Base-by-base conservation (phyloP, 495 filamentous ascomycete species). In the Pseudevernia furfuracea region DNA sequence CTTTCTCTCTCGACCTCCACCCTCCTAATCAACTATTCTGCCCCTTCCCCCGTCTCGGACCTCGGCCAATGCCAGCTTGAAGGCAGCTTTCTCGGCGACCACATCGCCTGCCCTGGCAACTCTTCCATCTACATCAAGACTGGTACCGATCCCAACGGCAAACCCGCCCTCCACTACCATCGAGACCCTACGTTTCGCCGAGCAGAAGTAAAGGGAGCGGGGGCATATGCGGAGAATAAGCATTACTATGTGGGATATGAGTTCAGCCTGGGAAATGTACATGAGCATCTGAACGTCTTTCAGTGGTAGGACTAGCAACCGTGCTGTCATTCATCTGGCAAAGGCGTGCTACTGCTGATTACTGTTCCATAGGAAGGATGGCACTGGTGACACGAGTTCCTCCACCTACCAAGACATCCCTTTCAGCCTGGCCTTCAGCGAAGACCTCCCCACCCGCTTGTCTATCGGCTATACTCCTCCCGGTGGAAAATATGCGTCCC, bases 191-290 rank as follows among this genome's bases (percentile, higher is more conserved):
- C 67, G n/a, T 73, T 71, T 38, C 61, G 73, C n/a, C 60, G 73
- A 44, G 71, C 71, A 19, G 73, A 74, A 28, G 73, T 74, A 9
- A 70, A 73, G 49, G 72, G 69, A 17, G 43, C 28, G 28, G 64
- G 68, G 4, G 58, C 68, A 37, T 68, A 70, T 23, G 41, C 58
- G 23, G 65, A 43, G 25, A 43, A 66, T 28, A 69, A 72, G 56
- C 75, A 71, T 7, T 75, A 75, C 60, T 75, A 68, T 58, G 69
- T 75, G n/a, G 73, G 73, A 1, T 75, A 75, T 58, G 60, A 73
- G 34, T 75, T 74, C 55, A 60, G 61, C 5, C 59, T 74, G 39
- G 60, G 43, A 9, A 63, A 66, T n/a, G 61, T 65, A 3, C 58
- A 67, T 25, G 64, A 75, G 10, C 62, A 61, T 5, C 52, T 75